Percentiles rank a stretch among this genome's conserved stretches.
Evolutionary conservation across 1,139 yeast species (phyloP).

Genomic region (Candida tropicalis): DNA sequence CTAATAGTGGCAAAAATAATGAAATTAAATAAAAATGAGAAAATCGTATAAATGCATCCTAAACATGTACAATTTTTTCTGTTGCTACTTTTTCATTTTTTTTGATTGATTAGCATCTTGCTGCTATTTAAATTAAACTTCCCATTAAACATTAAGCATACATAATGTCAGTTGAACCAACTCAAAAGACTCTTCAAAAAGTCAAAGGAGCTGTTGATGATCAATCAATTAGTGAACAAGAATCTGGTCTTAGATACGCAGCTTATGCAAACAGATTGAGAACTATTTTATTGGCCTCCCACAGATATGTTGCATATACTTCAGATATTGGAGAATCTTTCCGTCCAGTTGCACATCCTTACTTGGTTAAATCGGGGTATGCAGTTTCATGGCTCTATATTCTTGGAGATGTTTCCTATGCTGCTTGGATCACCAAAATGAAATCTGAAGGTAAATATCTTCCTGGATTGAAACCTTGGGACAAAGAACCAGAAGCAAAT

Average conservation of each 20-base stretch:
- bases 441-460: constrained; percentile 66
- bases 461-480: constrained; percentile 74
- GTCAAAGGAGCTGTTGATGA: constrained; percentile 17
- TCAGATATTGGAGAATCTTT: constrained; percentile 91
- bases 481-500: constrained; percentile 43
- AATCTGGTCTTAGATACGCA: constrained; percentile 68
- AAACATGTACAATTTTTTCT: too few relatives aligned
- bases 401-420: constrained; percentile 76
- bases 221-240: constrained; percentile 28
- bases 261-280: constrained; percentile 79
- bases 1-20: too few relatives aligned
- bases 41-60: too few relatives aligned
- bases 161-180: constrained; percentile 2
- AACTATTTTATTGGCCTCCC: constrained; percentile 73
- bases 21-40: too few relatives aligned
- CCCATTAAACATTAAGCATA: not conserved
- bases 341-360: constrained; percentile 80
- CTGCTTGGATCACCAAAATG: constrained; percentile 74
- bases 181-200: constrained; percentile 15
- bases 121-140: not conserved
- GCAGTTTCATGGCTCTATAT: constrained; percentile 79
- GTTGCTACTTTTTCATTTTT: too few relatives aligned
- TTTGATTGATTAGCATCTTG: too few relatives aligned
- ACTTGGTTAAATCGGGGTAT: constrained; percentile 64
- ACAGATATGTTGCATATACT: constrained; percentile 83